phyloP scores from a whole-genome alignment of 2,329 filamentous ascomycete species.

The Colletotrichum sp. region DNA sequence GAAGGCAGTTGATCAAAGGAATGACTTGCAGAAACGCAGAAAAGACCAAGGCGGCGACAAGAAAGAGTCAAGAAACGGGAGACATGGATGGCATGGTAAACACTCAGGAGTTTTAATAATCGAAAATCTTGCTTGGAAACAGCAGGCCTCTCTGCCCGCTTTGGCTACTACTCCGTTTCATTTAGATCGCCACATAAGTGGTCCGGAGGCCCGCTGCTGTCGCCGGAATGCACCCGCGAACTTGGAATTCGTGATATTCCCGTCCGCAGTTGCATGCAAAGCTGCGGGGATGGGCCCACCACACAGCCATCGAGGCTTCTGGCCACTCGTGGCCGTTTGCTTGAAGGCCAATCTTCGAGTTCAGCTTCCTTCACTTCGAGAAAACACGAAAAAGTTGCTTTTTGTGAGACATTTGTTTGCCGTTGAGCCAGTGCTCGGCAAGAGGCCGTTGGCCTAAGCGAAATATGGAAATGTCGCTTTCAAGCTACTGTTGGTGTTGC shows the following conservation, averaged over 20 bases:
- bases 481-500: not conserved
- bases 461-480: not conserved
- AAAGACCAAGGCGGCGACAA: not conserved
- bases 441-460: not conserved
- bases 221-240: not conserved
- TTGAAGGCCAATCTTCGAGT: not conserved
- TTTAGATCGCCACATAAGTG: not conserved
- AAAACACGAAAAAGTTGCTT: not conserved
- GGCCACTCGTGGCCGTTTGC: not conserved
- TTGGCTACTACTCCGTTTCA: not conserved
- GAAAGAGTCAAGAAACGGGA: not conserved
- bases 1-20: slow-evolving; percentile 7
- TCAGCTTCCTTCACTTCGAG: not conserved
- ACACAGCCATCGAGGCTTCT: not conserved
- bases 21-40: not conserved
- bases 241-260: not conserved
- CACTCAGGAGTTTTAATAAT: slow-evolving; percentile 1
- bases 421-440: not conserved
- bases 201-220: not conserved
- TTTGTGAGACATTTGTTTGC: not conserved
- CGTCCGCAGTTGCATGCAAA: not conserved
- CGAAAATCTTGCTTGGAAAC: not conserved
- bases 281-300: not conserved
- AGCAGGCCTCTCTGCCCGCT: not conserved
- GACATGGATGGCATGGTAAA: not conserved